phyloP scores from a whole-genome alignment of 148 eudicot genomes.

The Persicaria tinctoria region DNA sequence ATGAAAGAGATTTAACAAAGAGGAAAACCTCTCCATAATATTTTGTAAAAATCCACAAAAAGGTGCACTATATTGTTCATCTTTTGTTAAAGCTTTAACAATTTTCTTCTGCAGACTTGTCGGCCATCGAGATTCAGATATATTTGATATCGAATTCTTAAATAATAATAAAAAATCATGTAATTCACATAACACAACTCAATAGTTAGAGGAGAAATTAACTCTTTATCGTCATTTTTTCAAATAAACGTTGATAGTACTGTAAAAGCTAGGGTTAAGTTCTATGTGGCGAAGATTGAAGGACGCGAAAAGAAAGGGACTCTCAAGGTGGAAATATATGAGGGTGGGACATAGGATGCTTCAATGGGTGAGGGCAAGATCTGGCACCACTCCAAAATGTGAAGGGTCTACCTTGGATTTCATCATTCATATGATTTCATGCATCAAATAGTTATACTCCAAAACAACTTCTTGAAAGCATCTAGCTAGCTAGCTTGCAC shows the following conservation, averaged over 20 bases:
- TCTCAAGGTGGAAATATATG: not conserved
- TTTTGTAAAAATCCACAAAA: not conserved
- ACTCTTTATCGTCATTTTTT: too few relatives aligned
- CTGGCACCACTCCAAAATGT: slow-evolving; percentile 12
- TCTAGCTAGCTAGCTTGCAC: not conserved
- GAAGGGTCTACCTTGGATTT: slow-evolving; percentile 12
- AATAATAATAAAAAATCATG: too few relatives aligned
- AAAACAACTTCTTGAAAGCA: not conserved
- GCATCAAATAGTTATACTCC: not conserved
- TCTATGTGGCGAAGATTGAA: slow-evolving; percentile 4
- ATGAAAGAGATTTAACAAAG: not conserved
- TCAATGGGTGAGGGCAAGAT: slow-evolving; percentile 4
- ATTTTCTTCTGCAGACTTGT: too few relatives aligned
- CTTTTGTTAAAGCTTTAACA: not conserved
- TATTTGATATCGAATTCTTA: too few relatives aligned
- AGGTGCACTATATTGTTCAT: not conserved
- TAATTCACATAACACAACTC: too few relatives aligned
- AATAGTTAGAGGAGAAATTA: too few relatives aligned
- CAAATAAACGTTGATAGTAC: too few relatives aligned
- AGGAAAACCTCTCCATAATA: not conserved
- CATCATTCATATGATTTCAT: not conserved
- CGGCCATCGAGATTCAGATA: too few relatives aligned
- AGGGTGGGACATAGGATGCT: slow-evolving; percentile 4
- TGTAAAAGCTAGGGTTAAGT: not conserved
- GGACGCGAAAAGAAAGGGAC: not conserved